phyloP scores from a whole-genome alignment of 371 early-diverging fungal species.

The Mucor velutinosus region DNA sequence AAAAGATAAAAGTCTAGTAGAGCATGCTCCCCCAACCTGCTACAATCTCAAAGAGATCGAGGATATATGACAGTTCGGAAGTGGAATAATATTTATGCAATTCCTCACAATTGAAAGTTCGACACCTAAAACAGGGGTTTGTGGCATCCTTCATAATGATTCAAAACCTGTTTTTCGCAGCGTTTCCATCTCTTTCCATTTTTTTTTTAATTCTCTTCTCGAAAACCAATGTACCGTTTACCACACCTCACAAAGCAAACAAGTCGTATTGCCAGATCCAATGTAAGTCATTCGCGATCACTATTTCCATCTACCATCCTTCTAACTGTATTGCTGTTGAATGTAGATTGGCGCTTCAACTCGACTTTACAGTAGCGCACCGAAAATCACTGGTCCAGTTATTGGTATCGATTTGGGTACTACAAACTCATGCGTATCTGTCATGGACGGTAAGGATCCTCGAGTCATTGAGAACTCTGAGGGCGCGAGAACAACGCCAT shows the following conservation, averaged over 20 bases:
- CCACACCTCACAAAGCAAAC: background rate
- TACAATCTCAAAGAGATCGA: too few relatives aligned
- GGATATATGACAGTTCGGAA: too few relatives aligned
- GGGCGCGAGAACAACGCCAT: slow-evolving; percentile 95
- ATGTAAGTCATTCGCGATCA: background rate
- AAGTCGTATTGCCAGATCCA: background rate
- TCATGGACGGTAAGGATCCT: slow-evolving; percentile 93
- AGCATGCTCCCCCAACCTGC: too few relatives aligned
- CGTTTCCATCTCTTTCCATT: slow-evolving; percentile 3
- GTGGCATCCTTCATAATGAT: background rate
- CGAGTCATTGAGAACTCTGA: slow-evolving; percentile 93
- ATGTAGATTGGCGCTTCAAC: background rate
- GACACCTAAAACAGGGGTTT: slow-evolving; percentile 4
- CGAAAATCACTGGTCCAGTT: slow-evolving; percentile 74
- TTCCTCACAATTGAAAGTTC: background rate
- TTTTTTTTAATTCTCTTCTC: background rate
- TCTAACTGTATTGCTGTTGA: background rate
- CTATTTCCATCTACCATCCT: background rate
- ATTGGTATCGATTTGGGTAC: slow-evolving; percentile 99
- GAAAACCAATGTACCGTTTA: background rate
- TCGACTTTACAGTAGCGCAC: background rate
- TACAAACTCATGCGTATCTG: slow-evolving; percentile 96
- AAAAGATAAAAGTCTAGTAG: too few relatives aligned
- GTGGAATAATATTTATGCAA: background rate
- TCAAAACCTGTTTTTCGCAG: background rate